These are phyloP conservation scores for Hordeum marinum DNA, from an alignment of 176 grass and related monocot genomes.

Conservation along the genomic window DNA sequence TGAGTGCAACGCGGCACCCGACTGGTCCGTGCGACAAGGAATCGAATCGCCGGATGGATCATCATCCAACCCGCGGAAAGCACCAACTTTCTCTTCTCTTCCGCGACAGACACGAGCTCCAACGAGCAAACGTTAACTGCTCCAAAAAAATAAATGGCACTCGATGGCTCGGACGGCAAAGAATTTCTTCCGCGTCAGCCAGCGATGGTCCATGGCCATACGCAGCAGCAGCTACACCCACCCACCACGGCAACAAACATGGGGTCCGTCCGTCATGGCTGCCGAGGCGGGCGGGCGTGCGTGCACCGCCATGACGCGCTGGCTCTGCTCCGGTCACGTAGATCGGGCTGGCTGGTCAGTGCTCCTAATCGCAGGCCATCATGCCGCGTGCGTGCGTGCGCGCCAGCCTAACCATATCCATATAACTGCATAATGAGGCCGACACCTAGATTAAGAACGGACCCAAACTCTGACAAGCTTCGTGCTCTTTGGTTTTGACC, in stretches of 20 bases:
- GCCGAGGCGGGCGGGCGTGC: no score
- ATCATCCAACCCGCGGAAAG: neutral
- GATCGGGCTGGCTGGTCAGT: slow-evolving; percentile 6
- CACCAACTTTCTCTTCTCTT: neutral
- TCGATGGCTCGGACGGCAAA: neutral
- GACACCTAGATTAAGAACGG: slow-evolving; percentile 8
- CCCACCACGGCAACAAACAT: neutral
- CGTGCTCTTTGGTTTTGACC: neutral
- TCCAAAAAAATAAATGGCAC: neutral
- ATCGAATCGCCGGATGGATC: neutral
- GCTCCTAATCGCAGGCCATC: slow-evolving; percentile 10
- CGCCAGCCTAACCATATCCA: neutral
- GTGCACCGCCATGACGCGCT: no score
- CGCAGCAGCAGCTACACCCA: neutral
- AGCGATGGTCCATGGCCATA: no score
- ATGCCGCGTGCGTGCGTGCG: slow-evolving; percentile 18
- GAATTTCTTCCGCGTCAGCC: neutral
- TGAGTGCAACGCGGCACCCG: slow-evolving; percentile 32
- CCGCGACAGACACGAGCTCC: neutral
- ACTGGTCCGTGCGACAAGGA: neutral
- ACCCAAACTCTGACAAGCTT: neutral
- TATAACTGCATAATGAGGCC: neutral
- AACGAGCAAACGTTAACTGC: neutral
- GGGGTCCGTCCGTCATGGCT: no score
- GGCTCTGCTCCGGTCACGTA: neutral